phyloP scores from a whole-genome alignment of 2,329 filamentous ascomycete genomes.

The Kalmusia sp. region DNA sequence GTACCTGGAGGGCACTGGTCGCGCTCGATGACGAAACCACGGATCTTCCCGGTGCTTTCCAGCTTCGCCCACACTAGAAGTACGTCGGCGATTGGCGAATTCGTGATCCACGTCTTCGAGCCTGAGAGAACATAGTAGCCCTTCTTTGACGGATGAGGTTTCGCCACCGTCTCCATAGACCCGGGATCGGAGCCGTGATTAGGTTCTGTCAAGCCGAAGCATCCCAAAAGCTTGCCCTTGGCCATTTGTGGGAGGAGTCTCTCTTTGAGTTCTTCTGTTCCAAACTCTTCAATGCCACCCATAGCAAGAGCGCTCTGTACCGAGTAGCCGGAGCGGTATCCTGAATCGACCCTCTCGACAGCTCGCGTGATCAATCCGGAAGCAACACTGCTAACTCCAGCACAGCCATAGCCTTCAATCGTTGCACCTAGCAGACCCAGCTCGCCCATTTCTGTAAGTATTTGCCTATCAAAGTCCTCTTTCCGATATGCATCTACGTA shows the following conservation, averaged over 20 bases:
- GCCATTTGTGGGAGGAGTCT: conserved; percentile 81
- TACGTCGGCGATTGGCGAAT: conserved; percentile 87
- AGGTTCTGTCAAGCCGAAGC: conserved; percentile 89
- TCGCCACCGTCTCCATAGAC: conserved; percentile 88
- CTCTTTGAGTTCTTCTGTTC: conserved; percentile 86
- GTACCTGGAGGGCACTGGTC: conserved; percentile 85
- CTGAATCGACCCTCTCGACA: conserved; percentile 89
- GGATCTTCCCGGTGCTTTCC: conserved; percentile 89
- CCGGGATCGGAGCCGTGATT: conserved; percentile 93
- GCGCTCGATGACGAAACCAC: conserved; percentile 89
- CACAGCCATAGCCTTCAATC: conserved; percentile 87
- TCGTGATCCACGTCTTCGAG: conserved; percentile 94
- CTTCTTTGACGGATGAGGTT: conserved; percentile 81
- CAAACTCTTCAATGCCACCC: conserved; percentile 90
- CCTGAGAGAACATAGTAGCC: conserved; percentile 82
- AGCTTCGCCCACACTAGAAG: conserved; percentile 93
- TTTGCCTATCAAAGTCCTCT: conserved; percentile 84
- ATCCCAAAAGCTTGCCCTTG: conserved; percentile 81
- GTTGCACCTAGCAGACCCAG: conserved; percentile 86
- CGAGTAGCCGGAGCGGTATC: conserved; percentile 91
- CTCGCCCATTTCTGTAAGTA: conserved; percentile 90
- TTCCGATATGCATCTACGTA: conserved; percentile 79
- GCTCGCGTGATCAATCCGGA: conserved; percentile 90
- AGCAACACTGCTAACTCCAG: conserved; percentile 85
- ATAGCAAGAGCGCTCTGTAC: conserved; percentile 93